Evolutionary conservation across 805 yeast genomes (phyloP), one percentile per base, ranked within the genome.

Genomic region (Saturnispora hagleri): DNA sequence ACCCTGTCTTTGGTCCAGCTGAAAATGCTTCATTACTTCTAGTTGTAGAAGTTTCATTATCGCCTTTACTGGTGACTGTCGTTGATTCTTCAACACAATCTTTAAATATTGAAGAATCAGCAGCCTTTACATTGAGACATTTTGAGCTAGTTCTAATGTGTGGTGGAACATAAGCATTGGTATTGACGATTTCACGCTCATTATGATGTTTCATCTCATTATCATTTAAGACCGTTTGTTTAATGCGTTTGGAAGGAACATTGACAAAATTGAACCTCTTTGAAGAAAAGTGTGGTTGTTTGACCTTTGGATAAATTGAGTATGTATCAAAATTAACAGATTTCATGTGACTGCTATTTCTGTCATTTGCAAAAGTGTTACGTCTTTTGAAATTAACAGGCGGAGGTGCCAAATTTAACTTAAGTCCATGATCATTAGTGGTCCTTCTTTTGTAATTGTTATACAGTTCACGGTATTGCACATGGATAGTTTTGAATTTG

Each of bases 401-500:
- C 4, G 95, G 91, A 8, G 95, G 95, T 0, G 95, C 95, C 52
- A 86, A 71, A 35, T 61, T 58, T 53, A 69, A 56, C 50, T 59
- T 57, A 22, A 62, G 61, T 42, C 62, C 63, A 50, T 53, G 56
- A n/a, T 51, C 58, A 24, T 52, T 54, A n/a, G 66, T 58, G 43
- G 46, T 57, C 46, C 62, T 61, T 62, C 62, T 68, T 62, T 64
- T 61, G 48, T 56, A 62, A 42, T 65, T 63, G 53, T 68, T 72
- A 55, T 74, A 72, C 60, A 81, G 66, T 63, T 86, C 93, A 52
- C 86, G 77, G 63, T 84, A 86, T 66, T 87, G 95, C 46, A 89
- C 96, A 65, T 86, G 93, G 73, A 89, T 84, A 8, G 91, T 84
- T 63, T 77, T 82, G 53, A 79, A 80, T 60, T 79, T 69, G 62